Evolutionary conservation across 176 grass and related monocot genomes (phyloP).

Genomic region (Oryza australiensis): DNA sequence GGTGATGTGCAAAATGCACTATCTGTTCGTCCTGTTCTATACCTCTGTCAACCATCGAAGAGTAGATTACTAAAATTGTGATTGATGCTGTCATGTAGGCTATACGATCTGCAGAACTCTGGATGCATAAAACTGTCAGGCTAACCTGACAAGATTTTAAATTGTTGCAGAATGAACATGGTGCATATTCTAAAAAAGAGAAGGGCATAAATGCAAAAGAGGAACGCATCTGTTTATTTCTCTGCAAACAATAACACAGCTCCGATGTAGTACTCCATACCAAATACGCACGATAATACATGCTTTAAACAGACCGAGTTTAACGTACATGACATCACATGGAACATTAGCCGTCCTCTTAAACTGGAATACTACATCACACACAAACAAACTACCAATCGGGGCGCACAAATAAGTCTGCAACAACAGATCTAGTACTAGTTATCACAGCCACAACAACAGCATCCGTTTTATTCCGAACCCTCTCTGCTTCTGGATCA

Average conservation of each 20-base stretch:
- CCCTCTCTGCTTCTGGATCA: slow-evolving; percentile 30
- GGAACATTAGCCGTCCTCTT: background rate
- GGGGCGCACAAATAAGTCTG: background rate
- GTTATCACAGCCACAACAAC: background rate
- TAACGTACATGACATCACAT: background rate
- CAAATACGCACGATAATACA: background rate
- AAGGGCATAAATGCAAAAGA: background rate
- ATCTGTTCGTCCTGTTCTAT: background rate
- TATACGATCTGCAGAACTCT: background rate
- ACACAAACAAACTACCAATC: background rate
- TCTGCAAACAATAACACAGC: background rate
- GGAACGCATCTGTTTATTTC: background rate
- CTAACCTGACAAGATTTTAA: background rate
- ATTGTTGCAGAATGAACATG: background rate
- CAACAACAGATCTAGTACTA: background rate
- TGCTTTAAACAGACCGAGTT: background rate
- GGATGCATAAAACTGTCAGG: background rate
- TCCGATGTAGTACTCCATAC: background rate
- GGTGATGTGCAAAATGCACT: background rate
- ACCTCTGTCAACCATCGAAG: background rate
- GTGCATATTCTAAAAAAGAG: background rate
- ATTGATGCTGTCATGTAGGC: background rate
- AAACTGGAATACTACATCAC: background rate
- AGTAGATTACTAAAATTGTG: background rate
- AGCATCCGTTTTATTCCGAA: slow-evolving; percentile 31